phyloP scores from a whole-genome alignment of 331 rosid species.

The Quercus lobata region DNA sequence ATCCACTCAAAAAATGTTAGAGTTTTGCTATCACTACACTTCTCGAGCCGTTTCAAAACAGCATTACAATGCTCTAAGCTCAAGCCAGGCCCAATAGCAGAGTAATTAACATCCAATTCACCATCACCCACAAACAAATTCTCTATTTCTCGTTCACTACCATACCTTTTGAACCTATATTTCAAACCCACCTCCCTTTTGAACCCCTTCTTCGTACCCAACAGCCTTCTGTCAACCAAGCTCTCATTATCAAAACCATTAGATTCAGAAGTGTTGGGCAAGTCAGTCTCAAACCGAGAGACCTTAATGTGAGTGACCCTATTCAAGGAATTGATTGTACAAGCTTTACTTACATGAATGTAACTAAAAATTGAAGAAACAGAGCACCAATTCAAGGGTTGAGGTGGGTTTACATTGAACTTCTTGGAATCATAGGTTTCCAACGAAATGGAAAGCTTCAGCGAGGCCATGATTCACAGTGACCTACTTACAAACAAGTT shows the following conservation, averaged over 20 bases:
- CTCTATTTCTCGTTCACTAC: constrained; percentile 29
- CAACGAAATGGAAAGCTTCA: constrained; percentile 43
- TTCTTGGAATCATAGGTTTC: constrained; percentile 48
- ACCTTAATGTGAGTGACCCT: constrained; percentile 32
- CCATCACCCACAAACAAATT: constrained; percentile 29
- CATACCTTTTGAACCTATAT: constrained; percentile 23
- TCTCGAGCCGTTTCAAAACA: constrained; percentile 55
- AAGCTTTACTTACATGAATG: constrained; percentile 33
- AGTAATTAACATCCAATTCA: constrained; percentile 63
- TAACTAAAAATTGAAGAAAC: constrained; percentile 12
- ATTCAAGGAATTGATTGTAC: constrained; percentile 25
- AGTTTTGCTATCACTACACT: constrained; percentile 41
- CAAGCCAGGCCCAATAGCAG: constrained; percentile 37
- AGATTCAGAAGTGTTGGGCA: constrained; percentile 15
- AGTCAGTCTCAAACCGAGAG: constrained; percentile 29
- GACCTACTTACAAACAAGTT: neutral
- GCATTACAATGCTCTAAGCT: constrained; percentile 59
- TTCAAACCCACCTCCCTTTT: constrained; percentile 31
- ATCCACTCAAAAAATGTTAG: constrained; percentile 63
- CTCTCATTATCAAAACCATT: constrained; percentile 13
- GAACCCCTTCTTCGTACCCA: constrained; percentile 11
- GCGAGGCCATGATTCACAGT: constrained; percentile 53
- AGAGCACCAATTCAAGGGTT: constrained; percentile 19
- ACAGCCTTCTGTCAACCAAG: too few species aligned
- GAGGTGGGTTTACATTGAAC: constrained; percentile 15